Evolutionary conservation across 768 basidiomycete species (phyloP).

Genomic region (Tricholoma sp.): DNA sequence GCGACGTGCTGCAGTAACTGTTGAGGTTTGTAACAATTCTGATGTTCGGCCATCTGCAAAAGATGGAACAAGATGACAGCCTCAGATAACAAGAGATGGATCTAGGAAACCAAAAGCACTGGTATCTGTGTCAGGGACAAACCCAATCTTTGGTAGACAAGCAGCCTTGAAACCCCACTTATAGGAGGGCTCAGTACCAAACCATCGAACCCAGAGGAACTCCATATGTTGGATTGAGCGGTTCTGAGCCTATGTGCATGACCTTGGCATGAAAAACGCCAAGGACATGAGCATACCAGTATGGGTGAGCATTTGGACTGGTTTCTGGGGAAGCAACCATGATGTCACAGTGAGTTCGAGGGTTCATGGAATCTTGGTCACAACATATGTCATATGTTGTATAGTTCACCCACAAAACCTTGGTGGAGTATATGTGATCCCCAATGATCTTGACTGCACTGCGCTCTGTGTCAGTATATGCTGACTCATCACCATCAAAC

Average conservation of each 20-base stretch:
- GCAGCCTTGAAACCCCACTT: not conserved
- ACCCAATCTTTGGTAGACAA: conserved; percentile 16
- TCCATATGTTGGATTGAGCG: too few species aligned
- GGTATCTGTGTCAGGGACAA: conserved; percentile 13
- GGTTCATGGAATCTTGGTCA: conserved; percentile 37
- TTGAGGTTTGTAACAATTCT: not conserved
- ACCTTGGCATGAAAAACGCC: conserved; percentile 17
- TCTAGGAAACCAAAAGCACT: conserved; percentile 32
- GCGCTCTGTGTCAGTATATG: not conserved
- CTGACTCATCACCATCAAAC: conserved; percentile 1
- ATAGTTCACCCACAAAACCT: conserved; percentile 30
- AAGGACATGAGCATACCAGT: not conserved
- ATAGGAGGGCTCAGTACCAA: conserved; percentile 9
- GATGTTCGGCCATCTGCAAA: not conserved
- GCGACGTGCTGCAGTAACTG: not conserved
- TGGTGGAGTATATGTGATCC: not conserved
- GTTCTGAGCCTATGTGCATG: not conserved
- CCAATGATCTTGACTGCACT: not conserved
- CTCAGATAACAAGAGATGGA: conserved; percentile 25
- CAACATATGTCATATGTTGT: conserved; percentile 38
- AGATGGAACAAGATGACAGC: conserved; percentile 27
- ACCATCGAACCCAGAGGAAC: conserved; percentile 15
- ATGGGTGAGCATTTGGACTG: conserved; percentile 10
- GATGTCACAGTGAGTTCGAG: conserved; percentile 17
- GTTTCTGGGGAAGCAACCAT: conserved; percentile 26